Evolutionary conservation across 345 rosid species (phyloP), one percentile per base, ranked within the genome.

Genomic region (Moricandia moricandioides): DNA sequence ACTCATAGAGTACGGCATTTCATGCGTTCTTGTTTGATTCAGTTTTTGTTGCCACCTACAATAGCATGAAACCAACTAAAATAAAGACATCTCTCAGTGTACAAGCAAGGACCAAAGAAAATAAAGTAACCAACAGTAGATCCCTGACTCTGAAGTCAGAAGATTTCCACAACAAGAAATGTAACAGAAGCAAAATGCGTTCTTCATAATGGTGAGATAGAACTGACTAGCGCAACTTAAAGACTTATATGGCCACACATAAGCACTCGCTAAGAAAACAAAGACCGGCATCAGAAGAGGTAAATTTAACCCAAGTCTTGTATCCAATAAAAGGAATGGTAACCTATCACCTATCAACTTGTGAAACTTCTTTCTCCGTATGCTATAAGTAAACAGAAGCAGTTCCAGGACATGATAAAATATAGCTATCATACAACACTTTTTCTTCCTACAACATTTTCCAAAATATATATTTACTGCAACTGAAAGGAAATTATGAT

Each of bases 21-120:
- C 99, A 98, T n/a, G 98, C 96, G 84, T 95, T 95, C 86, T 92
- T 95, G 81, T 95, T 92, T 69, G 99, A 86, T 80, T 95, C 98
- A 3, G 98, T 92, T 88, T 90, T 95, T 68, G 99, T 92, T 67
- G 99, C 98, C 85, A 95, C 99, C 99, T 95, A 75, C 71, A 79
- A 76, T 61, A 72, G 57, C 40, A 84, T 24, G 10, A 61, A 43
- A 60, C 68, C 56, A 72, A 71, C 77, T 47, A 33, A 77, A 63
- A 47, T 69, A 63, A 70, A 51, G 7, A 74, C 34, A 8, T 73
- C 37, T 63, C 56, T 66, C 65, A 47, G 71, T 45, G 60, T 27
- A 55, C 45, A 24, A 63, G 62, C 34, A 65, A 14, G n/a, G 66
- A 64, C 40, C 37, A 43, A 58, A 37, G 63, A 49, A 57, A 58